These are phyloP conservation scores for Penicillium sclerotigenum DNA, from an alignment of 2,329 filamentous ascomycete genomes.

Conservation along the genomic window DNA sequence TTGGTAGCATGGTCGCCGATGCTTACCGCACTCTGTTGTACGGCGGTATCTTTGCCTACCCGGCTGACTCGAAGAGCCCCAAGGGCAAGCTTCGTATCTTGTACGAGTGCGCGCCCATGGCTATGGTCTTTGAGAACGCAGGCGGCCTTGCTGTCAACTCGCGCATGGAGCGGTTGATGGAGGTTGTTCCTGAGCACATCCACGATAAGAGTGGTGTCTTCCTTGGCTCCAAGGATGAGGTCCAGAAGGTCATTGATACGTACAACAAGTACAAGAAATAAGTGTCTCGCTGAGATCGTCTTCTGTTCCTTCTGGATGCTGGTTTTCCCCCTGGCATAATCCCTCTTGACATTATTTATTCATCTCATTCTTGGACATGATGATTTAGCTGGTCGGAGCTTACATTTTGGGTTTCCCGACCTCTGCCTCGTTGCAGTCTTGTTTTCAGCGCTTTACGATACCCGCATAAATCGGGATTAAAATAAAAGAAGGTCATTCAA, in stretches of 20 bases:
- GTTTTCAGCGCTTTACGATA: constrained; percentile 11
- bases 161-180: constrained; percentile 86
- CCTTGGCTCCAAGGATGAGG: constrained; percentile 88
- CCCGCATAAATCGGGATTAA: constrained; percentile 4
- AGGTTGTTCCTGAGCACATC: constrained; percentile 84
- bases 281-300: constrained; percentile 3
- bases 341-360: constrained; percentile 1
- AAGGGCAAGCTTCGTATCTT: constrained; percentile 97
- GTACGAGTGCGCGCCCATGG: constrained; percentile 99
- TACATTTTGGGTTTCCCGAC: constrained; percentile 1
- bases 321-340: not conserved
- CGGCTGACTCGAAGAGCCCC: constrained; percentile 94
- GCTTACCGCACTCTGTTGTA: constrained; percentile 94
- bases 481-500: constrained; percentile 13
- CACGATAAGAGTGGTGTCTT: constrained; percentile 96
- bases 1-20: constrained; percentile 97
- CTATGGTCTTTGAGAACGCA: constrained; percentile 97
- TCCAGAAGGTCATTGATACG: constrained; percentile 88
- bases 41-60: constrained; percentile 96
- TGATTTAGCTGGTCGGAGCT: constrained; percentile 5
- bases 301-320: constrained; percentile 6
- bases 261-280: constrained; percentile 56
- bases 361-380: constrained; percentile 8
- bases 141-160: constrained; percentile 90
- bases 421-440: constrained; percentile 1